Conservation (phyloP, 1,284 basidiomycete species). For the Athelia psychrophila region DNA sequence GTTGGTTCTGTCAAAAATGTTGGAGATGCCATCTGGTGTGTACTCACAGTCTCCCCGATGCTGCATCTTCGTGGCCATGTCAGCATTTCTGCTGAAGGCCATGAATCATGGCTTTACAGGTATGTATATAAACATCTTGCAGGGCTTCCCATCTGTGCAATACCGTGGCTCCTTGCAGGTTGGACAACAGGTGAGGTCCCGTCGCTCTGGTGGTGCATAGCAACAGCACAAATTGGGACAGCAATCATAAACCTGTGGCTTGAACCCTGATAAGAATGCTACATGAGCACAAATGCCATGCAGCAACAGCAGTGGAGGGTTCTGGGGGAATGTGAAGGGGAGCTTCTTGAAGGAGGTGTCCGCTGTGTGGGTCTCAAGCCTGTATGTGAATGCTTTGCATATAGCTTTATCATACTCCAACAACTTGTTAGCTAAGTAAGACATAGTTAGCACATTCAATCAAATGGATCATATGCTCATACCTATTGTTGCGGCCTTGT, state of each 20-base stretch:
- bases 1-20: conserved; percentile 16
- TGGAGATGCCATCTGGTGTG: not conserved
- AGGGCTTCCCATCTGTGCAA: conserved; percentile 1
- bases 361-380: conserved; percentile 16
- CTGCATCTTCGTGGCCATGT: conserved; percentile 11
- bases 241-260: conserved; percentile 27
- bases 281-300: conserved; percentile 10
- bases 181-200: conserved; percentile 13
- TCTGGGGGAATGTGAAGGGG: conserved; percentile 14
- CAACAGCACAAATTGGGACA: conserved; percentile 29
- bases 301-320: conserved; percentile 10
- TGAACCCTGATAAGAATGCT: conserved; percentile 21
- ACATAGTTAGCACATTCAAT: not conserved
- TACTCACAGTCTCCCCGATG: conserved; percentile 18
- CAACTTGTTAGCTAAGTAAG: conserved; percentile 14
- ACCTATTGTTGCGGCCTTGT: not conserved
- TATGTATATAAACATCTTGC: conserved; percentile 13
- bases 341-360: conserved; percentile 16
- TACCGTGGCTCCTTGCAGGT: conserved; percentile 15
- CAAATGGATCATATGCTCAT: not conserved
- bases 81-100: conserved; percentile 6
- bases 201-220: conserved; percentile 21
- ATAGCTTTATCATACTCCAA: conserved; percentile 18
- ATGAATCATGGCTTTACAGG: conserved; percentile 15
- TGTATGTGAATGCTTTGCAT: conserved; percentile 20